phyloP scores from a whole-genome alignment of 768 basidiomycete genomes.

The Pleurotus salmoneostramineus region DNA sequence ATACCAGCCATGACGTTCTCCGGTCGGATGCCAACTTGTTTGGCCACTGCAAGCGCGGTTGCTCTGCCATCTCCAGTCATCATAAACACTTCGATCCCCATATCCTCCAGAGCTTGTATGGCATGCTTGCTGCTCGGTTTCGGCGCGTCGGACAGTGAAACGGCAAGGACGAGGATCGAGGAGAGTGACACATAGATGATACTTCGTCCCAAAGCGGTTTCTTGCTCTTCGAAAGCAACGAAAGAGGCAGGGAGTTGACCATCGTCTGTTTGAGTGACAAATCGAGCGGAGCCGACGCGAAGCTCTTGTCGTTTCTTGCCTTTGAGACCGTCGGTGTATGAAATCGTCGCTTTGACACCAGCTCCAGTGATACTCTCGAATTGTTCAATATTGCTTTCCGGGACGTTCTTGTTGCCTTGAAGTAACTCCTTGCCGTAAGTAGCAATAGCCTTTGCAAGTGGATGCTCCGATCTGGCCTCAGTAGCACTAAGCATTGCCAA shows the following conservation, averaged over 20 bases:
- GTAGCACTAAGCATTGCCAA: conserved; percentile 82
- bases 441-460: conserved; percentile 91
- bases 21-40: conserved; percentile 80
- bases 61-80: conserved; percentile 89
- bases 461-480: conserved; percentile 93
- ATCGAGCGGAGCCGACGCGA: conserved; percentile 73
- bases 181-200: conserved; percentile 82
- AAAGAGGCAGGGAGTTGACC: conserved; percentile 55
- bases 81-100: conserved; percentile 93
- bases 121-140: conserved; percentile 84
- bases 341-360: conserved; percentile 74
- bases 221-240: conserved; percentile 60
- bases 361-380: conserved; percentile 91
- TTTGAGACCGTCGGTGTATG: conserved; percentile 40
- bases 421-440: conserved; percentile 70
- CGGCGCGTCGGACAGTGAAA: conserved; percentile 85
- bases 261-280: conserved; percentile 53
- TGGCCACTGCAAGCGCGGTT: conserved; percentile 87
- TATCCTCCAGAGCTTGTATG: conserved; percentile 71
- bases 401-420: conserved; percentile 22
- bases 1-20: conserved; percentile 89
- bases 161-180: conserved; percentile 62
- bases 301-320: conserved; percentile 48
- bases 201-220: conserved; percentile 72
- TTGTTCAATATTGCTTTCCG: conserved; percentile 53